Conservation (phyloP, 305 asterid species). For the Rubia occidens region DNA sequence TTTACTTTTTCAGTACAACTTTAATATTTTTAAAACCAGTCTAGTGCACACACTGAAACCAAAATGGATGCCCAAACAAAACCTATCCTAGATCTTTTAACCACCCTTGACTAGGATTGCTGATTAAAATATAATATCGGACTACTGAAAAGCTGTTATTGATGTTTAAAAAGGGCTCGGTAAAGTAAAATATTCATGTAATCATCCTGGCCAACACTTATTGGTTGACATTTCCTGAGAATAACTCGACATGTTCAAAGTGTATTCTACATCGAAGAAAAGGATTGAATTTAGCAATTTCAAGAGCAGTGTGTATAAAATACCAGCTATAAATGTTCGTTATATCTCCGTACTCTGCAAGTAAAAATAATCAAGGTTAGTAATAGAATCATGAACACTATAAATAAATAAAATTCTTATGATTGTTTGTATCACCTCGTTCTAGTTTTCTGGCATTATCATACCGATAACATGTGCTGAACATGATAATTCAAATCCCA, state of each 20-base stretch:
- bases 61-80: not conserved
- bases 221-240: not conserved
- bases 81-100: not conserved
- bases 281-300: not conserved
- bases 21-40: not conserved
- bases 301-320: constrained; percentile 13
- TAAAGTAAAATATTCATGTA: constrained; percentile 2
- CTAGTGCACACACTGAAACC: not conserved
- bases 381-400: not conserved
- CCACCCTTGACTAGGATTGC: constrained; percentile 4
- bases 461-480: not conserved
- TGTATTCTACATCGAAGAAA: not conserved
- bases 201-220: not conserved
- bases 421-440: not conserved
- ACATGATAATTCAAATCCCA: too few species aligned
- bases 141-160: not conserved
- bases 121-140: not conserved
- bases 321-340: constrained; percentile 95
- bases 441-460: not conserved
- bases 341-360: constrained; percentile 87
- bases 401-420: not conserved
- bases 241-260: not conserved
- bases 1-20: not conserved
- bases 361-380: constrained; percentile 11
- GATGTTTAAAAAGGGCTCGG: not conserved